These are phyloP conservation scores for Alectoria sarmentosa DNA, from an alignment of 495 filamentous ascomycete genomes.

Conservation along the genomic window DNA sequence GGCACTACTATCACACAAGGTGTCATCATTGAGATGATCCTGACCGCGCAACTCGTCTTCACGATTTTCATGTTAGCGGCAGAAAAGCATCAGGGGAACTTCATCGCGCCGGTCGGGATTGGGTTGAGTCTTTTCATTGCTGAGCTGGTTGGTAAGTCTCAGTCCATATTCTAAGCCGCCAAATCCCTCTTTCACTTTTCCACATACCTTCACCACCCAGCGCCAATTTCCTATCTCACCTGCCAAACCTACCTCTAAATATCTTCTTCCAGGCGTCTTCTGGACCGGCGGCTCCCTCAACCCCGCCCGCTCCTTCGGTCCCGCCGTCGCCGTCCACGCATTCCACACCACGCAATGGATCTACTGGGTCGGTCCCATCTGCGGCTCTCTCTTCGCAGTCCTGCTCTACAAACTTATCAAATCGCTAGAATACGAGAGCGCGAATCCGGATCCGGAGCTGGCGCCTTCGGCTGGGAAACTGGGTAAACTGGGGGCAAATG, in stretches of 20 bases:
- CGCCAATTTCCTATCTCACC: too few species aligned
- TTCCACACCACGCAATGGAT: conserved; percentile 38
- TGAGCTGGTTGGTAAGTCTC: conserved; percentile 32
- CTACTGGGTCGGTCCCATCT: conserved; percentile 58
- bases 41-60: conserved; percentile 47
- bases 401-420: conserved; percentile 63
- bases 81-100: conserved; percentile 46
- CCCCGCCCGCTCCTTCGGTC: conserved; percentile 39
- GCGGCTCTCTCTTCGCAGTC: conserved; percentile 59
- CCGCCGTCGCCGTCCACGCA: conserved; percentile 21
- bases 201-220: too few species aligned
- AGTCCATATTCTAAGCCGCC: not conserved
- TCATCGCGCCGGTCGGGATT: conserved; percentile 37
- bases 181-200: too few species aligned
- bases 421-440: conserved; percentile 64
- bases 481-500: not conserved
- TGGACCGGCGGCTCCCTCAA: conserved; percentile 57
- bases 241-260: not conserved
- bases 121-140: conserved; percentile 47
- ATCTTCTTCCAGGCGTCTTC: conserved; percentile 39
- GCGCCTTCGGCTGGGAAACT: not conserved
- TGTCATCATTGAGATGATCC: conserved; percentile 49
- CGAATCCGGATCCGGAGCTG: conserved; percentile 68
- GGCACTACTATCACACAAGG: conserved; percentile 43
- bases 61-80: conserved; percentile 52